A percentile compares a stretch with the other conserved stretches of the same genome.
phyloP scores from a whole-genome alignment of 257 asterid species.

The Solanum acaule region DNA sequence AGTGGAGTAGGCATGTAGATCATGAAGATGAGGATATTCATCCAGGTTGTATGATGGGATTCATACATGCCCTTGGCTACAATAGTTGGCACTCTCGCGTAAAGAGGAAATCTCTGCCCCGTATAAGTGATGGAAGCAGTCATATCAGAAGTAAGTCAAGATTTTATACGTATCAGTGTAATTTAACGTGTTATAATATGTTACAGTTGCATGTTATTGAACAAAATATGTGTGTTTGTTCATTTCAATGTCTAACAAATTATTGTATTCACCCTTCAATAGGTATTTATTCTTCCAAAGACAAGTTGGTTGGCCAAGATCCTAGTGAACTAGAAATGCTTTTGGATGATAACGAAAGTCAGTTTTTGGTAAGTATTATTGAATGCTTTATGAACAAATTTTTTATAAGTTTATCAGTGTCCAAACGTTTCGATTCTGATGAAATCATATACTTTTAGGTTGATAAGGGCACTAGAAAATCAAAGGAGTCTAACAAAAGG shows the following conservation, averaged over 20 bases:
- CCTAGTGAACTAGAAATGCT: constrained; percentile 26
- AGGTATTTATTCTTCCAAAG: constrained; percentile 23
- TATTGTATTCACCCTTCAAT: not conserved
- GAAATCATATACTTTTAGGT: constrained; percentile 2
- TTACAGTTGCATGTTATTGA: not conserved
- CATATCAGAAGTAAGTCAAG: constrained; percentile 14
- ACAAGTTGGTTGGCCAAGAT: constrained; percentile 7
- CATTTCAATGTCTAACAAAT: not conserved
- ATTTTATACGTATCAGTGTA: not conserved
- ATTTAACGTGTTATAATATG: not conserved
- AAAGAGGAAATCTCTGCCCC: constrained; percentile 27
- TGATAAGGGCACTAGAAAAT: constrained; percentile 20
- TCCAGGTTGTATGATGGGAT: constrained; percentile 56
- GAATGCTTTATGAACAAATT: not conserved
- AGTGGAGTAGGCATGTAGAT: constrained; percentile 14
- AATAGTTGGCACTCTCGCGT: constrained; percentile 45
- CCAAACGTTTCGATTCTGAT: not conserved
- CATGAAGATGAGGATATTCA: constrained; percentile 21
- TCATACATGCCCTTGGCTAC: constrained; percentile 44
- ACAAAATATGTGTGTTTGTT: not conserved
- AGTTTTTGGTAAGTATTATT: constrained; percentile 25
- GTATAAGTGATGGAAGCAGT: constrained; percentile 12
- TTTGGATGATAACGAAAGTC: constrained; percentile 24
- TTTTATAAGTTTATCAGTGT: not conserved
- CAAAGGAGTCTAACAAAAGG: constrained; percentile 24